These are phyloP conservation scores for Paramecium sexaurelia DNA, from an alignment of 73 alveolate genomes.

Conservation along the genomic window DNA sequence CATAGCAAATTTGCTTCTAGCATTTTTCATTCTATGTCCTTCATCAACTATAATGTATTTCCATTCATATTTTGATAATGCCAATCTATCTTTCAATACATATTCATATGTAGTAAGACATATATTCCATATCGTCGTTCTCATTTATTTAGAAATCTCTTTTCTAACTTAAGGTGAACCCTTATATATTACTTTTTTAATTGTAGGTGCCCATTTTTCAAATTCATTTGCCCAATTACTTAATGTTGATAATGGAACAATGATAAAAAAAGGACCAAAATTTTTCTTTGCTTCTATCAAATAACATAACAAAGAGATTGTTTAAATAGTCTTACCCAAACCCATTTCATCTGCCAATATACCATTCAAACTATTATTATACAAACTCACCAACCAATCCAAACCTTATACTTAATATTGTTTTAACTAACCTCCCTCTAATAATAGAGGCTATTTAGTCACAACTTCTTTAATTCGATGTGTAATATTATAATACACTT, in stretches of 20 bases:
- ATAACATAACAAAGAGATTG: conserved; percentile 92
- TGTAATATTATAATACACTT: conserved; percentile 90
- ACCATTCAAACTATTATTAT: conserved; percentile 96
- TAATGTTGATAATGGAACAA: conserved; percentile 96
- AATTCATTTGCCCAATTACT: conserved; percentile 97
- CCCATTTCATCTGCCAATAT: conserved; percentile 99
- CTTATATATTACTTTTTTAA: conserved; percentile 90
- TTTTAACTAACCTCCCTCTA: conserved; percentile 88
- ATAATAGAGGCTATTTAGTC: conserved; percentile 85
- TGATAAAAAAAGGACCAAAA: conserved; percentile 97
- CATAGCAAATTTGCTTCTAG: conserved; percentile 94
- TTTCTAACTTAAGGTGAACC: conserved; percentile 91
- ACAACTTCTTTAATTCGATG: conserved; percentile 95
- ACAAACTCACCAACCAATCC: conserved; percentile 95
- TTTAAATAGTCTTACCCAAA: conserved; percentile 98
- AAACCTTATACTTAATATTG: conserved; percentile 90
- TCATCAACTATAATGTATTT: conserved; percentile 97
- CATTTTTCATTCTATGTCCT: conserved; percentile 99
- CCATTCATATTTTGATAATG: conserved; percentile 87
- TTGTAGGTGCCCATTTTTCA: conserved; percentile 97
- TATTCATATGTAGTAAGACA: conserved; percentile 97
- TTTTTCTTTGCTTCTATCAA: conserved; percentile 89
- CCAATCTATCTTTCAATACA: conserved; percentile 90
- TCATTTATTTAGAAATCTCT: conserved; percentile 70
- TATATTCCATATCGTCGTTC: conserved; percentile 85